Evolutionary conservation across 768 basidiomycete genomes (phyloP).

Genomic region (Mycena rebaudengoi): DNA sequence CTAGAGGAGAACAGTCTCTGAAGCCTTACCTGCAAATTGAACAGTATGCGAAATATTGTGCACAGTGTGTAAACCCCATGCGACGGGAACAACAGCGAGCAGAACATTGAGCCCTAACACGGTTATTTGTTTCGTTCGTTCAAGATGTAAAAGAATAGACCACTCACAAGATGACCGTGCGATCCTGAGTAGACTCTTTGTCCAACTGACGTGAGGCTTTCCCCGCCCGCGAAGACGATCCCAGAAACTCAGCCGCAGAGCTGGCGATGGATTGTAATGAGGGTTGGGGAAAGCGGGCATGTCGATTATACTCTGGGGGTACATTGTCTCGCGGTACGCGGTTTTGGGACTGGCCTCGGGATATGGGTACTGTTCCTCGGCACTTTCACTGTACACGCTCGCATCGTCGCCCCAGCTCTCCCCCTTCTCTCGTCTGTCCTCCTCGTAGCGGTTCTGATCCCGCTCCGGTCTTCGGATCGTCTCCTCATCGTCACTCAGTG

Average conservation of each 20-base stretch:
- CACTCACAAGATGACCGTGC: conserved; percentile 46
- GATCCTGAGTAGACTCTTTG: conserved; percentile 44
- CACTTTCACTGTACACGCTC: conserved; percentile 6
- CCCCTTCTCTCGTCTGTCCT: conserved; percentile 13
- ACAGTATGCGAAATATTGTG: conserved; percentile 28
- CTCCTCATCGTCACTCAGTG: conserved; percentile 18
- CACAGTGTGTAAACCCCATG: conserved; percentile 50
- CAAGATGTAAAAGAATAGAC: neutral
- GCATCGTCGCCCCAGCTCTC: neutral
- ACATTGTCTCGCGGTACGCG: no score
- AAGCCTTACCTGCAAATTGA: conserved; percentile 37
- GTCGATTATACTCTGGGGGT: conserved; percentile 14
- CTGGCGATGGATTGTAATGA: neutral
- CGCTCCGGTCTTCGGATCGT: conserved; percentile 2
- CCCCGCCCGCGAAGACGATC: conserved; percentile 34
- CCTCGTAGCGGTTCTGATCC: neutral
- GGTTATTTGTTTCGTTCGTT: neutral
- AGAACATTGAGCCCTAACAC: conserved; percentile 50
- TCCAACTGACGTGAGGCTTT: conserved; percentile 35
- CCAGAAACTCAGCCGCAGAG: conserved; percentile 29
- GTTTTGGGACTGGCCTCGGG: no score
- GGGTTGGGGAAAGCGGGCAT: neutral
- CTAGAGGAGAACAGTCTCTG: no score
- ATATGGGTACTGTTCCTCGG: neutral
- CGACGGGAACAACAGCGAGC: conserved; percentile 49